These are phyloP conservation scores for Coemansia sp. DNA, from an alignment of 192 early-diverging fungal genomes.

Conservation along the genomic window DNA sequence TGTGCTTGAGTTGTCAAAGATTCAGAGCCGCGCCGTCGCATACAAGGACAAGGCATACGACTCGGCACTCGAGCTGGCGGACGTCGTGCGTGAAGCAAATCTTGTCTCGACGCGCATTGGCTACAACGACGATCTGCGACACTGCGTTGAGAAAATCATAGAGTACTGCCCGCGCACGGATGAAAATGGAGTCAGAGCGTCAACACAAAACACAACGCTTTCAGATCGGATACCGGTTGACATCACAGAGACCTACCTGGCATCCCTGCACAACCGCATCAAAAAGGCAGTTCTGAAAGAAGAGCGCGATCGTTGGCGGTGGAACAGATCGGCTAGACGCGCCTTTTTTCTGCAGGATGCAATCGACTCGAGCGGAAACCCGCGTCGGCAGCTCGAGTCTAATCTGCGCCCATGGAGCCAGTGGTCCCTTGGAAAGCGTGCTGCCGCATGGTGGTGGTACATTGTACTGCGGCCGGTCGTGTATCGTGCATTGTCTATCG, in stretches of 20 bases:
- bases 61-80: constrained; percentile 77
- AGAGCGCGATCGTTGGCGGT: constrained; percentile 78
- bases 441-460: constrained; percentile 84
- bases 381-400: constrained; percentile 60
- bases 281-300: constrained; percentile 67
- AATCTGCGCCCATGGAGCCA: constrained; percentile 53
- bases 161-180: constrained; percentile 49
- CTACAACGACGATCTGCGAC: constrained; percentile 55
- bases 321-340: constrained; percentile 66
- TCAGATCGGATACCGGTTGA: constrained; percentile 47
- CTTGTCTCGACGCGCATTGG: constrained; percentile 33
- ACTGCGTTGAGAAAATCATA: constrained; percentile 63
- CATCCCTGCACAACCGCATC: constrained; percentile 65
- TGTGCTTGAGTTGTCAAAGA: constrained; percentile 57
- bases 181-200: not conserved
- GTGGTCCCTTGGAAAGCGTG: constrained; percentile 35
- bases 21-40: constrained; percentile 64
- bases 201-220: constrained; percentile 1
- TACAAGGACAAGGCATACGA: constrained; percentile 82
- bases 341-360: constrained; percentile 86
- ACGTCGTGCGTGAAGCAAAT: constrained; percentile 47
- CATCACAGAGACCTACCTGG: constrained; percentile 65
- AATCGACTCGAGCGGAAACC: constrained; percentile 62
- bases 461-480: constrained; percentile 65
- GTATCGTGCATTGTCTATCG: constrained; percentile 57